Base-by-base conservation (phyloP, 345 rosid genomes). In the Heritiera littoralis region DNA sequence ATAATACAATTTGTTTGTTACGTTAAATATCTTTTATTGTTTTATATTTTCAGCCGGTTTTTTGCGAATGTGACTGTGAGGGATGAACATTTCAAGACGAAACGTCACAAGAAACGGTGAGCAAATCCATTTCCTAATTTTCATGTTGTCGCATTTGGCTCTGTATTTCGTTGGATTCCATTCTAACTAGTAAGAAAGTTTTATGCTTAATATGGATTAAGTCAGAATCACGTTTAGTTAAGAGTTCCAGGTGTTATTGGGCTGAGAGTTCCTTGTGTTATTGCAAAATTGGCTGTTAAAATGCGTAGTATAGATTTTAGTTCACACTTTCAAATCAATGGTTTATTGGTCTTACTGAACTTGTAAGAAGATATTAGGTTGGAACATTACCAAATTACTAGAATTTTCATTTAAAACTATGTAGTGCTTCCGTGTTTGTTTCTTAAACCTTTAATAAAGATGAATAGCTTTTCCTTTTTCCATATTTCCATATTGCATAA, bases 91-190 rank as follows among this genome's bases (percentile, higher is more conserved):
- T 94, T 90, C 85, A 90, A 90, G 90, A 90, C 98, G 0, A 93
- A 97, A 74, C 92, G 93, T 6, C 99, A 97, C 81, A 94, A 72
- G 94, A 97, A 90, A 81, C 97, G 95, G 98, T 96, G 35, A 49
- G 86, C 9, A 54, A 67, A n/a, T 35, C 10, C 35, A 2, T 20
- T 20, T 38, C 23, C 43, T 45, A 46, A 28, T 56, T 74, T 20
- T 20, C 7, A 54, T 38, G 20, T 10, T 54, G 9, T 58, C 13
- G 15, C 18, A n/a, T 40, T 20, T 56, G 52, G 67, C 40, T 43
- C 41, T 63, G 64, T 45, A 23, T 48, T 45, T 51, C 46, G 4
- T 68, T 68, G n/a, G 54, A 10, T 69, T 46, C 17, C 12, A 69
- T 69, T 46, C 17, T 23, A 69, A 48, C 11, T 48, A 7, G 40